phyloP scores from a whole-genome alignment of 768 basidiomycete species.

The Lactarius akahatsu region DNA sequence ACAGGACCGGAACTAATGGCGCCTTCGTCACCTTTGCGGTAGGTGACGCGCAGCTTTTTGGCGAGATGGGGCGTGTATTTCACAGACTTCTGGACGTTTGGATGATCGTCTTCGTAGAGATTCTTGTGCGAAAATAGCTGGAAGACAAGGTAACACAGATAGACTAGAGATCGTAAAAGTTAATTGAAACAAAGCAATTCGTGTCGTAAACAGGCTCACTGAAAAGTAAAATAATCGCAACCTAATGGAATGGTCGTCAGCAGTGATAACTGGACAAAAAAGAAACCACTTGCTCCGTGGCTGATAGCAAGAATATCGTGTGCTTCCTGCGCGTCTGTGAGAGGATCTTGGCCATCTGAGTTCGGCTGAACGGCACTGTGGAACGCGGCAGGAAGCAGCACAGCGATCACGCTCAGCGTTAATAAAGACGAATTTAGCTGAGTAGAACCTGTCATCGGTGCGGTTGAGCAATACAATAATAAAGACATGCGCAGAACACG shows the following conservation, averaged over 20 bases:
- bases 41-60: background rate
- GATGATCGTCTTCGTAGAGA: slow-evolving; percentile 45
- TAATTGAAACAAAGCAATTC: background rate
- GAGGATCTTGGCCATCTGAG: slow-evolving; percentile 25
- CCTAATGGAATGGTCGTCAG: slow-evolving; percentile 34
- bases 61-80: background rate
- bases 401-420: slow-evolving; percentile 75
- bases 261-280: background rate
- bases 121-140: slow-evolving; percentile 57
- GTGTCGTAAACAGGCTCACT: slow-evolving; percentile 38
- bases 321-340: slow-evolving; percentile 38
- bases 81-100: slow-evolving; percentile 6
- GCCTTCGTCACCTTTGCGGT: background rate
- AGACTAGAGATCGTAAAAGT: slow-evolving; percentile 40
- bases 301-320: slow-evolving; percentile 49
- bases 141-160: slow-evolving; percentile 51
- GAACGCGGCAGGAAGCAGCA: slow-evolving; percentile 79
- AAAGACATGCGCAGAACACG: slow-evolving; percentile 34
- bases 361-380: slow-evolving; percentile 49
- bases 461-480: background rate
- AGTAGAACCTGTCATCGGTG: slow-evolving; percentile 45
- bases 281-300: slow-evolving; percentile 43
- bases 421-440: slow-evolving; percentile 76
- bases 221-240: slow-evolving; percentile 53
- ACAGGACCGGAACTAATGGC: slow-evolving; percentile 5